Evolutionary conservation across 1,284 basidiomycete species (phyloP).

Genomic region (Peniophora sp.): DNA sequence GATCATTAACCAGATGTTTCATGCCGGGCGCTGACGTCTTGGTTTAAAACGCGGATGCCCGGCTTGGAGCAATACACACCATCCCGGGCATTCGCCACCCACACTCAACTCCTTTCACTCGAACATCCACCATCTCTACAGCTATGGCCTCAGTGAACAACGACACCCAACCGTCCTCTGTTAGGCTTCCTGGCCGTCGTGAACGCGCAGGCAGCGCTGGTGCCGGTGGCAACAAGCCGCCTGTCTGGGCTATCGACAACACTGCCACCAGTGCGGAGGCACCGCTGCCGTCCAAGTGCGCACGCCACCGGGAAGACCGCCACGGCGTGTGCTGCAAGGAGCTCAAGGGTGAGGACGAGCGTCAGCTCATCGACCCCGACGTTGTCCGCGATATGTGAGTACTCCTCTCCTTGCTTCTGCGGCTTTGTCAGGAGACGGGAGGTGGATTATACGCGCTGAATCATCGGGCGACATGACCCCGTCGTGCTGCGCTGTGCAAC

Average conservation of each 20-base stretch:
- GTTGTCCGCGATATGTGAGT: constrained; percentile 77
- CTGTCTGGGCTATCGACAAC: constrained; percentile 55
- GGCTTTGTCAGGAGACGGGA: neutral
- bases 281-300: constrained; percentile 53
- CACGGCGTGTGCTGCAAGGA: constrained; percentile 79
- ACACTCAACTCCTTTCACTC: too few species aligned
- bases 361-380: constrained; percentile 78
- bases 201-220: constrained; percentile 3
- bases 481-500: too few species aligned
- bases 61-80: too few species aligned
- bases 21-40: too few species aligned
- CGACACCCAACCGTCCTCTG: neutral
- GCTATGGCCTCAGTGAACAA: too few species aligned
- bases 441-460: too few species aligned
- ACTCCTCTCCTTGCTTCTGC: neutral
- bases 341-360: constrained; percentile 68
- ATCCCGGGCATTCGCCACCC: too few species aligned
- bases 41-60: too few species aligned
- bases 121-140: too few species aligned
- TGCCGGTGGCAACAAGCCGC: constrained; percentile 29
- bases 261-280: constrained; percentile 25
- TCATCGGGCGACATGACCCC: too few species aligned
- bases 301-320: constrained; percentile 36
- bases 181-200: neutral
- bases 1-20: too few species aligned